Percentiles rank a stretch among this genome's conserved stretches.
phyloP scores from a whole-genome alignment of 495 filamentous ascomycete genomes.

The Entonaema liquescens region DNA sequence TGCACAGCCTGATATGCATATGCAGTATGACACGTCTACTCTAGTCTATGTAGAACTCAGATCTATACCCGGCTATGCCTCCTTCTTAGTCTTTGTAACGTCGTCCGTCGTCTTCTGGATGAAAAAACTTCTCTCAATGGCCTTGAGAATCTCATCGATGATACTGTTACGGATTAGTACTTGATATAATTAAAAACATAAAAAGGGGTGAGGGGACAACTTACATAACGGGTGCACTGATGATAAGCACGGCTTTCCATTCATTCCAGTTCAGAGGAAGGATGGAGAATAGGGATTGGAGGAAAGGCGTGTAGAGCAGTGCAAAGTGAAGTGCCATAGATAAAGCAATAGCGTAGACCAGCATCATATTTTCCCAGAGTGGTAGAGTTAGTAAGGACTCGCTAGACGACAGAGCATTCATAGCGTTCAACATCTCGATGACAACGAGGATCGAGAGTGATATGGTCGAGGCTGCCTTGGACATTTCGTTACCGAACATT shows the following conservation, averaged over 20 bases:
- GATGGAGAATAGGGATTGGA: slow-evolving; percentile 91
- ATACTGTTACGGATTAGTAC: slow-evolving; percentile 65
- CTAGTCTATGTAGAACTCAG: slow-evolving; percentile 41
- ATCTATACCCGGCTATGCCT: slow-evolving; percentile 39
- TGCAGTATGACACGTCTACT: slow-evolving; percentile 31
- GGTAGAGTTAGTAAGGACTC: slow-evolving; percentile 94
- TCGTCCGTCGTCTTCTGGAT: slow-evolving; percentile 49
- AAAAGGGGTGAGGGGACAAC: slow-evolving; percentile 47
- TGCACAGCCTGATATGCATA: slow-evolving; percentile 10
- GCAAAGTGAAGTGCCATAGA: slow-evolving; percentile 98
- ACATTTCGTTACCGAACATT: slow-evolving; percentile 91
- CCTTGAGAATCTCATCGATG: slow-evolving; percentile 91
- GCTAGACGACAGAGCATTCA: slow-evolving; percentile 96
- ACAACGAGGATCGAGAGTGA: slow-evolving; percentile 91
- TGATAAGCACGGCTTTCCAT: slow-evolving; percentile 90
- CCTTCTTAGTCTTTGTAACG: slow-evolving; percentile 53
- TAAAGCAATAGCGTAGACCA: slow-evolving; percentile 91
- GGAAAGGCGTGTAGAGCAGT: slow-evolving; percentile 88
- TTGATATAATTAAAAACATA: not conserved
- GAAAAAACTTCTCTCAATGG: slow-evolving; percentile 73
- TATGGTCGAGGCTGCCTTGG: slow-evolving; percentile 93
- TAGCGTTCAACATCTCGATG: slow-evolving; percentile 99
- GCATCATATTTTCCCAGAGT: slow-evolving; percentile 95
- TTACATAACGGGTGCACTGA: slow-evolving; percentile 95
- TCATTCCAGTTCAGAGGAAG: slow-evolving; percentile 87